Percentiles rank a stretch among this genome's conserved stretches.
These are phyloP conservation scores for Lentinula aciculospora DNA, from an alignment of 768 basidiomycete genomes.

Conservation along the genomic window DNA sequence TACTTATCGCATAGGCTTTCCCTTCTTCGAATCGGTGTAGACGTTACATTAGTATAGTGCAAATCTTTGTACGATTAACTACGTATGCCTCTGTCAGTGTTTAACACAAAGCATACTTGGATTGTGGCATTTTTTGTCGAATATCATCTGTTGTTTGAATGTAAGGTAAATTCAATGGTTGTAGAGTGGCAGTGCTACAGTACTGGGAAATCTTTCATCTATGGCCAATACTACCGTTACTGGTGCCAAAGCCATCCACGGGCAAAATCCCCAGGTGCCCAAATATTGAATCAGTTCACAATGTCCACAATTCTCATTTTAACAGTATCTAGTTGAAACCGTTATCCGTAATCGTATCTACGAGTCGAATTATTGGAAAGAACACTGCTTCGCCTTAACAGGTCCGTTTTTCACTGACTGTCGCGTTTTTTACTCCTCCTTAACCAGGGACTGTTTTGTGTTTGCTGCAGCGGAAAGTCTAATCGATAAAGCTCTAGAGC, in stretches of 20 bases:
- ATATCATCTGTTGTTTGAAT: too few species aligned
- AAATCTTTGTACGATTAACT: not conserved
- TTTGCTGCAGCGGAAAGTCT: conserved; percentile 69
- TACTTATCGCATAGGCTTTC: not conserved
- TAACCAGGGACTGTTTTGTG: conserved; percentile 4
- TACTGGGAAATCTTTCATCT: not conserved
- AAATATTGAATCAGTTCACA: not conserved
- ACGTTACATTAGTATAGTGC: not conserved
- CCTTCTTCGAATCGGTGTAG: not conserved
- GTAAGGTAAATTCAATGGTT: too few species aligned
- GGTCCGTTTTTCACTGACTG: conserved; percentile 38
- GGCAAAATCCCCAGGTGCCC: conserved; percentile 90
- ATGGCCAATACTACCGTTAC: conserved; percentile 43
- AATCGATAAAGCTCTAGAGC: conserved; percentile 87
- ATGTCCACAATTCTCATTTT: conserved; percentile 10
- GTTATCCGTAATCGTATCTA: conserved; percentile 96
- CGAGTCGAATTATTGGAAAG: conserved; percentile 95
- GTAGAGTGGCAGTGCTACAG: not conserved
- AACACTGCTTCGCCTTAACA: conserved; percentile 96
- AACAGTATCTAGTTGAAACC: conserved; percentile 88
- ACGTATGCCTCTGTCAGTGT: not conserved
- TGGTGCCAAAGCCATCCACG: conserved; percentile 88
- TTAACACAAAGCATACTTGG: too few species aligned
- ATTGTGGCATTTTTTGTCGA: too few species aligned
- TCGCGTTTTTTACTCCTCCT: not conserved